Conservation (phyloP, 768 basidiomycete species). For the Boletus subparvulus region DNA sequence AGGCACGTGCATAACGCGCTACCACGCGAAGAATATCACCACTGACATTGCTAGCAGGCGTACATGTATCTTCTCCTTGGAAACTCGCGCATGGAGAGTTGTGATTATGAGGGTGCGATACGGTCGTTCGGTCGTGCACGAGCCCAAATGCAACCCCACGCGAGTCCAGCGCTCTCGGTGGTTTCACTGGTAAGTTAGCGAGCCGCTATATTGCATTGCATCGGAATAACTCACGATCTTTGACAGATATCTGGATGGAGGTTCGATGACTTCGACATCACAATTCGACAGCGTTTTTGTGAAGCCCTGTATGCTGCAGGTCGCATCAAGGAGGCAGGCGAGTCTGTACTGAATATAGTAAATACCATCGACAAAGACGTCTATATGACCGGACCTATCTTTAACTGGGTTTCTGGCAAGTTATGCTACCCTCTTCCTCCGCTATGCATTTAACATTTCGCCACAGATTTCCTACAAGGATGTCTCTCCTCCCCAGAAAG, state of each 20-base stretch:
- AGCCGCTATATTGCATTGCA: not conserved
- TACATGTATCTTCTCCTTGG: conserved; percentile 1
- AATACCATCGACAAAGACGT: not conserved
- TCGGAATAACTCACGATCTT: not conserved
- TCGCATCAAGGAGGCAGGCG: not conserved
- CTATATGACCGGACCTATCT: not conserved
- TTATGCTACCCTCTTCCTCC: not conserved
- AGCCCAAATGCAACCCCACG: no score
- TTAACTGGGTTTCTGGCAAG: not conserved
- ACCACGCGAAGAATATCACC: not conserved
- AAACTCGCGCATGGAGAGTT: not conserved
- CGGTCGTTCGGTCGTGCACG: not conserved
- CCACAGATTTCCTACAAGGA: not conserved
- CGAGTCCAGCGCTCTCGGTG: not conserved
- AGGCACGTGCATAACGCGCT: no score
- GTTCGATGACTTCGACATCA: not conserved
- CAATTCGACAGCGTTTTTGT: not conserved
- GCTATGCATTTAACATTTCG: not conserved
- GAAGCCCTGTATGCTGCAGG: not conserved
- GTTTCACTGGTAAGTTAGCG: not conserved
- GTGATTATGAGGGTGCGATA: not conserved
- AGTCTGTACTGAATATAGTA: not conserved
- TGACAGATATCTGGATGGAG: not conserved
- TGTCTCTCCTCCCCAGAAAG: not conserved
- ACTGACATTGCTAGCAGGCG: not conserved